These are phyloP conservation scores for Bassia scoparia DNA, from an alignment of 148 eudicot species.

Conservation along the genomic window DNA sequence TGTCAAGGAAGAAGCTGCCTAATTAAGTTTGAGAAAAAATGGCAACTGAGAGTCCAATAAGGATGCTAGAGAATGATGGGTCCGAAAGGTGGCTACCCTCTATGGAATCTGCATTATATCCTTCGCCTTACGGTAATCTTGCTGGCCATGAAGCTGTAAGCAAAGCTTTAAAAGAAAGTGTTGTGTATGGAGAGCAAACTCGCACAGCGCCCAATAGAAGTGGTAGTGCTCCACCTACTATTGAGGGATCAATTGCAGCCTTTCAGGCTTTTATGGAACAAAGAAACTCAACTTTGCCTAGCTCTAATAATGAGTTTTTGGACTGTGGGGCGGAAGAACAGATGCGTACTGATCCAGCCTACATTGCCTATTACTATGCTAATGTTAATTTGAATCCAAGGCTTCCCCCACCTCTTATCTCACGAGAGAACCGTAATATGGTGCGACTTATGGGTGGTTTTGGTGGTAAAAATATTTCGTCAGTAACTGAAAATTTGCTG, in stretches of 20 bases:
- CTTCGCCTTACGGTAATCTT: conserved; percentile 22
- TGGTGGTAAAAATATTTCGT: conserved; percentile 19
- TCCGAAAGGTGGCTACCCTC: conserved; percentile 23
- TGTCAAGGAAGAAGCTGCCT: conserved; percentile 15
- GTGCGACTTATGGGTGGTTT: conserved; percentile 23
- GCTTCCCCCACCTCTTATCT: conserved; percentile 60
- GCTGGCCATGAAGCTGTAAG: conserved; percentile 18
- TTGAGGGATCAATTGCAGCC: conserved; percentile 36
- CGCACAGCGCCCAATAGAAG: conserved; percentile 34
- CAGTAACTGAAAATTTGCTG: conserved; percentile 23
- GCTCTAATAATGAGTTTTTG: conserved; percentile 16
- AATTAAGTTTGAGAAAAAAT: conserved; percentile 11
- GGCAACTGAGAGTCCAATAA: conserved; percentile 40
- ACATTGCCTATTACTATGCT: conserved; percentile 50
- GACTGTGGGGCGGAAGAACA: conserved; percentile 42
- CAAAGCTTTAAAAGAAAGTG: conserved; percentile 18
- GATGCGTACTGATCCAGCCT: conserved; percentile 51
- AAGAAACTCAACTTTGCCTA: conserved; percentile 20
- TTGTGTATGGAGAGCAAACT: conserved; percentile 21
- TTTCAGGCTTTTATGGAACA: conserved; percentile 32
- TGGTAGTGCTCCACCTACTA: conserved; percentile 47
- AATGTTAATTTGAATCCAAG: conserved; percentile 62
- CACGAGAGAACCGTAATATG: conserved; percentile 48
- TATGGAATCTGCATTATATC: conserved; percentile 9
- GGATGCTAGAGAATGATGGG: conserved; percentile 26